Base-by-base conservation (phyloP, 179 eudicot species). In the Actinidia chinensis region DNA sequence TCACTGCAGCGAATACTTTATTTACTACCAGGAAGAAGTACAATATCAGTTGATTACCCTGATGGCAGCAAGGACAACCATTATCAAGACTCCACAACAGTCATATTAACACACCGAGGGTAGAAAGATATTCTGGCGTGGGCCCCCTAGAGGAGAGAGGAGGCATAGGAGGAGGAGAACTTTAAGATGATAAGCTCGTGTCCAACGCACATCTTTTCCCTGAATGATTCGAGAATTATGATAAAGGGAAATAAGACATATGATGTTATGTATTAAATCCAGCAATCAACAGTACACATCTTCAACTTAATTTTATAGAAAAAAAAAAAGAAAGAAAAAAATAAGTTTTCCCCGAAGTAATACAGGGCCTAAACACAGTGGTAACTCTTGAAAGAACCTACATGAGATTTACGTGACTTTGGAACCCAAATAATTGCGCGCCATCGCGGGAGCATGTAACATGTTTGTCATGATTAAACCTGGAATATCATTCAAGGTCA, bases 81-180 rank as follows among this genome's bases (percentile, higher is more conserved):
- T 96, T 92, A 82, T 96, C 99, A 69, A 96, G 88, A 85, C 99
- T 96, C 99, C 99, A 96, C 59, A 94, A n/a, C 88, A 54, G 94
- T 92, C 99, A 96, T 96, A 84, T 94, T 96, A 76, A 96, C 99
- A 81, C 99, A 98, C 78, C 99, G 99, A 70, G 98, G 99, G 98
- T 94, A 48, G 93, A 97, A 78, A 82, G 89, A 78, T 87, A 82
- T 98, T 87, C 82, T 94, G 99, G 18, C 99, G 95, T 68, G 99
- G 99, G 15, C 99, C 99, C 23, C 99, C 98, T 78, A 97, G 92
- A 51, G 89, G 91, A 76, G 98, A 94, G 94, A 69, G 97, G 95
- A 8, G 96, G 93, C 92, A 88, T 83, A 44, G 97, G 99, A 5
- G 99, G 97, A 78, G 95, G 97, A 79, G 99, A 83, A 96, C 99